Conservation (phyloP, 1,284 basidiomycete species). For the Rhodofomes roseus region DNA sequence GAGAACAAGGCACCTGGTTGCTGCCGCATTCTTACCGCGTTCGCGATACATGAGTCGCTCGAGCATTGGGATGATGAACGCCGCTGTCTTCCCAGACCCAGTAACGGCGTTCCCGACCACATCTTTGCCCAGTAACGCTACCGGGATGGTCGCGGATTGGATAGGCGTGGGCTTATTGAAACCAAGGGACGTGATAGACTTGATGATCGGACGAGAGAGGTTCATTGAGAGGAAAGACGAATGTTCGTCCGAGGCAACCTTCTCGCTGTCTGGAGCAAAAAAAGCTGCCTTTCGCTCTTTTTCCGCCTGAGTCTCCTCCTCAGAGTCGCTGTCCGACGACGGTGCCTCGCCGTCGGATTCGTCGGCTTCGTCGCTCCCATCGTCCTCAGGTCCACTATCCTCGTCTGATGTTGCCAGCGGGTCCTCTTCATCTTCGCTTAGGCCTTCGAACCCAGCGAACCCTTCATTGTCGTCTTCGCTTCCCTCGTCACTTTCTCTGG, state of each 20-base stretch:
- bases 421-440: slow-evolving; percentile 41
- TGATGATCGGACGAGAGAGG: slow-evolving; percentile 85
- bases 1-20: slow-evolving; percentile 91
- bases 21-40: slow-evolving; percentile 78
- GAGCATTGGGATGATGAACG: slow-evolving; percentile 92
- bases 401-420: slow-evolving; percentile 47
- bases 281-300: slow-evolving; percentile 82
- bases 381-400: slow-evolving; percentile 34
- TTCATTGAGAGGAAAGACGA: slow-evolving; percentile 83
- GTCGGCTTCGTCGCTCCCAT: slow-evolving; percentile 37
- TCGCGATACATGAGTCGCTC: slow-evolving; percentile 90
- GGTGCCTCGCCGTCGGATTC: slow-evolving; percentile 29
- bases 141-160: slow-evolving; percentile 89
- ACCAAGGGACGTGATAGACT: slow-evolving; percentile 79
- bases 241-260: slow-evolving; percentile 39
- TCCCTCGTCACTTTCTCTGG: slow-evolving; percentile 27
- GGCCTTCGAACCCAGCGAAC: slow-evolving; percentile 23
- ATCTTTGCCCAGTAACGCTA: slow-evolving; percentile 91
- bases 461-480: slow-evolving; percentile 34
- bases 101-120: slow-evolving; percentile 94
- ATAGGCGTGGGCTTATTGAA: slow-evolving; percentile 93
- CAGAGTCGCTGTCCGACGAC: slow-evolving; percentile 48
- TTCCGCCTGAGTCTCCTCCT: slow-evolving; percentile 68
- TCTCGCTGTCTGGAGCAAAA: slow-evolving; percentile 61
- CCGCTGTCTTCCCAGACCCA: slow-evolving; percentile 95